These are phyloP conservation scores for Suillus alpinus DNA, from an alignment of 768 basidiomycete genomes.

Conservation along the genomic window DNA sequence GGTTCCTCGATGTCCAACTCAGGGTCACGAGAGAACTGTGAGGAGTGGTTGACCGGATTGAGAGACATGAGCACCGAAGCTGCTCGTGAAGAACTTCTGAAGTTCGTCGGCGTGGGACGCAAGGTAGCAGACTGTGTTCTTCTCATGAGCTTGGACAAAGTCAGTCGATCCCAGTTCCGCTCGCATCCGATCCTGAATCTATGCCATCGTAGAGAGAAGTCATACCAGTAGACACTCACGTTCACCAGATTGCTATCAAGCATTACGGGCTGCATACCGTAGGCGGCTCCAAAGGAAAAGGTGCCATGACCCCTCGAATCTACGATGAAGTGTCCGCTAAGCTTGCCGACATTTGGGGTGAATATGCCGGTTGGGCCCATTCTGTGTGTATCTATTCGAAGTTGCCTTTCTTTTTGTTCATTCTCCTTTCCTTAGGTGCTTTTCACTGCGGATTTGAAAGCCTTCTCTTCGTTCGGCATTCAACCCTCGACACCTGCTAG, in stretches of 20 bases:
- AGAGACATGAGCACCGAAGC: constrained; percentile 47
- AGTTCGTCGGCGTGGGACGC: constrained; percentile 87
- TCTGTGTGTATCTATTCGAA: constrained; percentile 45
- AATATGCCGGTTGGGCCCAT: constrained; percentile 90
- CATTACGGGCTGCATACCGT: constrained; percentile 64
- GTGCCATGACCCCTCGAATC: constrained; percentile 69
- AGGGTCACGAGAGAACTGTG: constrained; percentile 43
- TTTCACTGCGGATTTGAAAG: constrained; percentile 72
- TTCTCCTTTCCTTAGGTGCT: constrained; percentile 47
- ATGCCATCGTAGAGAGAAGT: constrained; percentile 59
- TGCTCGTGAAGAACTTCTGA: constrained; percentile 74
- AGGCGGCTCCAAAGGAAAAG: constrained; percentile 39
- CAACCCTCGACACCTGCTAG: not conserved
- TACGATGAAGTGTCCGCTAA: constrained; percentile 70
- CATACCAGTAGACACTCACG: constrained; percentile 95
- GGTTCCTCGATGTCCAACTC: constrained; percentile 15
- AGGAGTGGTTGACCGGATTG: constrained; percentile 58
- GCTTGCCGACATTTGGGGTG: constrained; percentile 70
- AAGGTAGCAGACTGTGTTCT: constrained; percentile 97
- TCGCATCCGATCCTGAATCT: not conserved
- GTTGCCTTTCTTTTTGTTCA: not conserved
- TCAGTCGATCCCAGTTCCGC: constrained; percentile 25
- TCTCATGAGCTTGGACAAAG: constrained; percentile 91
- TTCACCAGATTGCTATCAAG: constrained; percentile 83
- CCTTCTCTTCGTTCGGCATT: constrained; percentile 59